Base-by-base conservation (phyloP, 805 yeast genomes). In the Candida stauntonica region DNA sequence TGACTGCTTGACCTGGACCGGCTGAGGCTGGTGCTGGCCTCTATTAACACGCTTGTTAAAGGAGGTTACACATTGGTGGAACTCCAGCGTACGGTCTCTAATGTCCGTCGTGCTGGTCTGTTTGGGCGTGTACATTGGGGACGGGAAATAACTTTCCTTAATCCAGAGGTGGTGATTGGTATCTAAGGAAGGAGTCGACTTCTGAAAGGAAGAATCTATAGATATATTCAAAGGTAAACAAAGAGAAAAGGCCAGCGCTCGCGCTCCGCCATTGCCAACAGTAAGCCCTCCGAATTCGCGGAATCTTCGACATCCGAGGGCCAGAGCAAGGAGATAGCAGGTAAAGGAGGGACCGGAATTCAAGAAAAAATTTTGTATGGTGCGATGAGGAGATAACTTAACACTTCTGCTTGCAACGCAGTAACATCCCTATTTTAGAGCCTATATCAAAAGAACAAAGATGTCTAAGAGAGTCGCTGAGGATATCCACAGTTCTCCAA, bases 31-130 rank as follows among this genome's bases (percentile, higher is more conserved):
- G 14, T 43, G 45, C 41, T 43, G 46, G 46, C 40, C 54, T 33
- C 46, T 48, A 45, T 75, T 70, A 51, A 75, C 69, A 38, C 77
- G 74, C 51, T 77, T 77, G 56, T 81, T 79, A 60, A 81, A 81
- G 3, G 89, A 77, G 32, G 78, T 64, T 21, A 91, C 96, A 57
- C 96, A 87, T 55, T 88, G 89, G 50, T 88, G 91, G 67, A 91
- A 91, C 69, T 91, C 98, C 45, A 77, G 71, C 7, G 98, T 91
- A 50, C 99, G 72, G 63, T 91, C 94, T 57, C 84, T 91, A 35
- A 69, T 62, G 39, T 62, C 55, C 53, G 51, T 37, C 13, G 40
- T 17, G 7, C 36, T 16, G 20, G 39, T 46, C 33, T 41, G 21
- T 13, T 20, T 41, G 24, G 46, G 54, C 19, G 42, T 27, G 29